Conservation (phyloP, 2,329 filamentous ascomycete genomes). For the Pseudodiploospora longispora region DNA sequence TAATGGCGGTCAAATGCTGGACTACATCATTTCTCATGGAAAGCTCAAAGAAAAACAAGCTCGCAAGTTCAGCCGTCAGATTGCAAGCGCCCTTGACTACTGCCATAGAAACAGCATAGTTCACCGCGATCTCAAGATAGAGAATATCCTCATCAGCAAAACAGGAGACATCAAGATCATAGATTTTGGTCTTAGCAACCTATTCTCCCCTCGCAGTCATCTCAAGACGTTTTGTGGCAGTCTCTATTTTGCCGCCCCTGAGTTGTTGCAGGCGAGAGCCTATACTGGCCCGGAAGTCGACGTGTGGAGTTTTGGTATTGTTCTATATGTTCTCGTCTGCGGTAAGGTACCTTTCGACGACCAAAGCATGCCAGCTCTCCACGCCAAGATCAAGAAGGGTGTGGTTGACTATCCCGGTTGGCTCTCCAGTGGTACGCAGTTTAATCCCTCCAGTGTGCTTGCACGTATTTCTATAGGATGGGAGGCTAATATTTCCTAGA, state of each 20-base stretch:
- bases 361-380: slow-evolving; percentile 96
- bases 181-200: slow-evolving; percentile 93
- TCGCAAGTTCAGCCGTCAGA: slow-evolving; percentile 93
- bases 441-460: no score
- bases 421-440: slow-evolving; percentile 65
- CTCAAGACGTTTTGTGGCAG: slow-evolving; percentile 97
- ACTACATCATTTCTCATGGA: slow-evolving; percentile 98
- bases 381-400: slow-evolving; percentile 98
- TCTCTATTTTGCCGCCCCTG: slow-evolving; percentile 93
- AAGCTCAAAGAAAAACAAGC: slow-evolving; percentile 97
- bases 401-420: slow-evolving; percentile 92
- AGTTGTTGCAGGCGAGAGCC: slow-evolving; percentile 84
- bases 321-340: slow-evolving; percentile 92
- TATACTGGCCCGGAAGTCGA: slow-evolving; percentile 97
- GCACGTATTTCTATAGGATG: no score
- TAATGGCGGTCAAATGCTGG: slow-evolving; percentile 97
- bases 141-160: slow-evolving; percentile 98
- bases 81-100: slow-evolving; percentile 92
- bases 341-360: slow-evolving; percentile 98
- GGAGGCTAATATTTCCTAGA: slow-evolving; percentile 44
- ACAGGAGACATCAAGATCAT: slow-evolving; percentile 99
- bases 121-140: slow-evolving; percentile 94
- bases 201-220: slow-evolving; percentile 77
- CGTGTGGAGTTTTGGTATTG: slow-evolving; percentile 97
- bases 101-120: slow-evolving; percentile 98